These are phyloP conservation scores for Plasmopara muralis DNA, from an alignment of 352 stramenopile species.

Conservation along the genomic window DNA sequence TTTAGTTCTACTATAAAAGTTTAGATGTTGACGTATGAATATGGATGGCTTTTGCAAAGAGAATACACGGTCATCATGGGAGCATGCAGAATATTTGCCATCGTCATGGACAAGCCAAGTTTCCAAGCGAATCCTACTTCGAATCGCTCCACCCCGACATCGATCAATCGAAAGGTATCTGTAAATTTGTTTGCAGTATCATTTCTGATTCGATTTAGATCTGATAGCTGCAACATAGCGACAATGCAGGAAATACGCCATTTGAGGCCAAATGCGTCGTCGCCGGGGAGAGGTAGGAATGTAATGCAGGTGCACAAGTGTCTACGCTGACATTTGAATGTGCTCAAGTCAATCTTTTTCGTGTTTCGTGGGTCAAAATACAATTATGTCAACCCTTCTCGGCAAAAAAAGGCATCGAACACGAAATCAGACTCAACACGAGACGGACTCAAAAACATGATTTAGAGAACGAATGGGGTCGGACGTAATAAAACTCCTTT, in stretches of 20 bases:
- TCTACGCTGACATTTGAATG: neutral
- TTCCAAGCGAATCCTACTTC: constrained; percentile 54
- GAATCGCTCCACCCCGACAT: constrained; percentile 2
- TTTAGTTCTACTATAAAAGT: neutral
- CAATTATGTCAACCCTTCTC: neutral
- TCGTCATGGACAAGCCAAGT: constrained; percentile 63
- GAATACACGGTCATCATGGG: constrained; percentile 29
- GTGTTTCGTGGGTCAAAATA: neutral
- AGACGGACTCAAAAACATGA: too few species aligned
- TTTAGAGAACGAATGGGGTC: too few species aligned
- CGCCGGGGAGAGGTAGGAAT: constrained; percentile 37
- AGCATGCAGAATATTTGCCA: constrained; percentile 47
- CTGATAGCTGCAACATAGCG: constrained; percentile 3
- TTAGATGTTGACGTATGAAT: neutral
- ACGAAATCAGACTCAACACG: neutral
- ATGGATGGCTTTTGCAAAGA: constrained; percentile 4
- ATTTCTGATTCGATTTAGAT: constrained; percentile 3
- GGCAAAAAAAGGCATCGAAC: neutral
- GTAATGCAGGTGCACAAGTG: neutral
- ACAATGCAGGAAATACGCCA: neutral
- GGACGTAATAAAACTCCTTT: neutral
- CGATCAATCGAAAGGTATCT: constrained; percentile 8
- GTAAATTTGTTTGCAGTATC: neutral
- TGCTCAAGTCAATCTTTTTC: neutral
- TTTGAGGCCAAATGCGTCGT: constrained; percentile 50